Evolutionary conservation across 2,329 filamentous ascomycete species (phyloP), one percentile per base, ranked within the genome.

Genomic region (Geosmithia morbida): DNA sequence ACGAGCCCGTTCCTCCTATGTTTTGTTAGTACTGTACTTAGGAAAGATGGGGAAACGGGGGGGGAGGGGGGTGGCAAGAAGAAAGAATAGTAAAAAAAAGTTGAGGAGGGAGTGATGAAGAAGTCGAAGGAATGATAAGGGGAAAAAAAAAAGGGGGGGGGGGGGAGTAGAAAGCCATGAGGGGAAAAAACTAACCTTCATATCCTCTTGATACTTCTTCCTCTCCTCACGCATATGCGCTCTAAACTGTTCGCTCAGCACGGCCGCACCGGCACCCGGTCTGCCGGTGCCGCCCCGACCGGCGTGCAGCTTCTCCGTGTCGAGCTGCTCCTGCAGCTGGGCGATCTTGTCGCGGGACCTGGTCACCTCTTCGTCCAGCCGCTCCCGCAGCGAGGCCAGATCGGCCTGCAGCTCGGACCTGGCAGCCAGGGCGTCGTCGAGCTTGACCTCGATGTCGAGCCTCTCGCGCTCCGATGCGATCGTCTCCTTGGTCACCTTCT

Each of bases 221-320:
- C 72, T 66, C 62, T 76, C 72, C 56, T 74, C 71, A 54, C 72
- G 69, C 72, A 76, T 75, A 19, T 70, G 74, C 7, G 67, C 62
- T 44, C 72, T 60, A 61, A 76, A 76, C 59, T 75, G 72, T 61
- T 76, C 72, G 56, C 72, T 76, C 51, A 76, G 63, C 66, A 75
- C 66, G 8, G 65, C 65, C 13, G 72, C 72, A 2, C 72, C 72
- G 59, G 56, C 16, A 59, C 61, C 16, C 58, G 61, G 13, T 57
- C 56, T 2, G 58, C 61, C 6, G n/a, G n/a, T n/a, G n/a, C n/a
- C n/a, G n/a, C n/a, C n/a, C n/a, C 59, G 56, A 16, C 55, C 57
- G n/a, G 61, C 67, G 61, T 66, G 71, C 51, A 75, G 63, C 48
- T 65, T 62, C 59, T 73, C 70, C 33, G 59, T 60, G 47, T 76